Conservation (phyloP, 2,329 filamentous ascomycete genomes). For the Trichothecium roseum region DNA sequence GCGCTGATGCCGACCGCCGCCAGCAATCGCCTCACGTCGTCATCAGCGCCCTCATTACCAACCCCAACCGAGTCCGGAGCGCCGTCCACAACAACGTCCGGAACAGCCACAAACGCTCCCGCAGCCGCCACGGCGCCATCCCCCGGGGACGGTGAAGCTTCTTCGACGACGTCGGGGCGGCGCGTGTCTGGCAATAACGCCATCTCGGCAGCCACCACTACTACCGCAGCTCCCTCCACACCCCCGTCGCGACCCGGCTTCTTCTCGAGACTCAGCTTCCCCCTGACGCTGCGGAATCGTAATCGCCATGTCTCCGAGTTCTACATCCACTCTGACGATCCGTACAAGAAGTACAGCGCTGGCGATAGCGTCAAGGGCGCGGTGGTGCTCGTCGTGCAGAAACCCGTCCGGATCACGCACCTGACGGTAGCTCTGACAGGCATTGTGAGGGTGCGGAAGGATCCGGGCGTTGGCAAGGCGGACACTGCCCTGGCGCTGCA, state of each 20-base stretch:
- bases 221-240: constrained; percentile 11
- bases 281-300: constrained; percentile 37
- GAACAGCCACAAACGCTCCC: too few species aligned
- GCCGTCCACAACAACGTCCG: too few species aligned
- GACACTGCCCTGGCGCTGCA: constrained; percentile 24
- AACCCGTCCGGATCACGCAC: constrained; percentile 69
- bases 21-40: too few species aligned
- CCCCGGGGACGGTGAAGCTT: too few species aligned
- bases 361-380: constrained; percentile 66
- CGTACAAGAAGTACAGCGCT: constrained; percentile 64
- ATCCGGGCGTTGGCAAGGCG: constrained; percentile 46
- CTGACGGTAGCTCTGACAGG: constrained; percentile 69
- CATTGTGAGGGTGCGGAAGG: constrained; percentile 70
- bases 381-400: constrained; percentile 62
- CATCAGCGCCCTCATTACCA: too few species aligned
- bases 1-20: too few species aligned
- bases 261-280: constrained; percentile 41
- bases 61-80: too few species aligned
- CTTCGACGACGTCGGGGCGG: too few species aligned
- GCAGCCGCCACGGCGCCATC: too few species aligned
- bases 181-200: constrained; percentile 2
- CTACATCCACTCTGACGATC: constrained; percentile 66
- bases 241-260: constrained; percentile 22
- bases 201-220: constrained; percentile 10
- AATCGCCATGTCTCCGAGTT: constrained; percentile 65